A percentile compares a stretch with the other conserved stretches of the same genome.
Evolutionary conservation across 2,329 filamentous ascomycete species (phyloP).

Genomic region (Colletotrichum plurivorum): DNA sequence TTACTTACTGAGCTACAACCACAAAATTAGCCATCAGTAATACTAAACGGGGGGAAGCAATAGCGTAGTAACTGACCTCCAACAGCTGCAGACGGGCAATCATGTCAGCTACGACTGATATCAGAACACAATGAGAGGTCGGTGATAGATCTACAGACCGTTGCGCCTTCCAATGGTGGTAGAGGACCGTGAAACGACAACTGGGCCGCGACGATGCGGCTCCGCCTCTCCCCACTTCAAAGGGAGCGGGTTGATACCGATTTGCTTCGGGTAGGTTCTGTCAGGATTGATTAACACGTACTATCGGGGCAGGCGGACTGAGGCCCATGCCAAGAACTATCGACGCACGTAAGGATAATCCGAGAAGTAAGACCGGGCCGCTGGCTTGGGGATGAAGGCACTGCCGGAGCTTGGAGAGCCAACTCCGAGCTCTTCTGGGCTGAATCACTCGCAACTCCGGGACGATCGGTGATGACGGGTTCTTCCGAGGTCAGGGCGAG

Average conservation of each 20-base stretch:
- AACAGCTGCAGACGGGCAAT: constrained; percentile 59
- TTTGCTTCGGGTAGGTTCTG: constrained; percentile 91
- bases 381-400: constrained; percentile 49
- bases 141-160: constrained; percentile 64
- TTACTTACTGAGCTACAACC: constrained; percentile 53
- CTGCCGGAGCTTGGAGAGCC: constrained; percentile 43
- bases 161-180: constrained; percentile 86
- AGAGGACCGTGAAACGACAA: constrained; percentile 84
- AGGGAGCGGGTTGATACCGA: constrained; percentile 90
- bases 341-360: constrained; percentile 67
- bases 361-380: constrained; percentile 66
- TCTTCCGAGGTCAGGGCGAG: constrained; percentile 7
- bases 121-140: constrained; percentile 31
- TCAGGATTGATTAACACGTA: not conserved
- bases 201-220: constrained; percentile 82
- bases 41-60: constrained; percentile 1
- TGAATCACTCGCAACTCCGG: constrained; percentile 14
- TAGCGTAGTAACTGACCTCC: constrained; percentile 62
- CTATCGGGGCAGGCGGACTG: not conserved
- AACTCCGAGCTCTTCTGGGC: constrained; percentile 25
- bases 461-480: constrained; percentile 38
- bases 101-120: constrained; percentile 29
- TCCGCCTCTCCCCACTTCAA: constrained; percentile 90
- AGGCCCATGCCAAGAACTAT: not conserved
- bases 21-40: constrained; percentile 43